These are phyloP conservation scores for Hericium alpestre DNA, from an alignment of 768 basidiomycete genomes.

Conservation along the genomic window DNA sequence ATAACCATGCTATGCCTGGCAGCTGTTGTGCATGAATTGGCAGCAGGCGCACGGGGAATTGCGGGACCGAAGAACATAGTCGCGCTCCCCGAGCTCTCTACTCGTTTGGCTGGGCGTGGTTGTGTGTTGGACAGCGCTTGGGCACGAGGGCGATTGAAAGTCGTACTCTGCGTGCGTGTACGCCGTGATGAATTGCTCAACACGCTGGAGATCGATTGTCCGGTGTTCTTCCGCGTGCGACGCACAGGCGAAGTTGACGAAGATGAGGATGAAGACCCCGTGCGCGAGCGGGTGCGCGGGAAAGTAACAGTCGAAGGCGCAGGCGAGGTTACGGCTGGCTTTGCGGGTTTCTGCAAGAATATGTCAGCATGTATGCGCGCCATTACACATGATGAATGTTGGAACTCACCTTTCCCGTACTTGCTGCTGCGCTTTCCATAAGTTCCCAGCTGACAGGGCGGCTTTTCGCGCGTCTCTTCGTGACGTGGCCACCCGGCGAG, in stretches of 20 bases:
- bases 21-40: neutral
- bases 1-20: slow-evolving; percentile 6
- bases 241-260: slow-evolving; percentile 7
- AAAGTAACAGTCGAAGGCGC: slow-evolving; percentile 11
- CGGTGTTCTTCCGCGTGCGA: slow-evolving; percentile 11
- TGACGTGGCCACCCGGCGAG: slow-evolving; percentile 69
- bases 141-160: slow-evolving; percentile 8
- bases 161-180: slow-evolving; percentile 5
- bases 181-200: slow-evolving; percentile 1
- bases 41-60: slow-evolving; percentile 5
- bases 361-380: neutral
- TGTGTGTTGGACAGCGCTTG: slow-evolving; percentile 7
- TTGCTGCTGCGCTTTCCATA: slow-evolving; percentile 24
- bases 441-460: slow-evolving; percentile 58
- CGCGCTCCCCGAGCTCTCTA: slow-evolving; percentile 10
- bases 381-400: slow-evolving; percentile 7
- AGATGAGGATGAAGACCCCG: slow-evolving; percentile 7
- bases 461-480: slow-evolving; percentile 64
- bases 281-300: slow-evolving; percentile 7
- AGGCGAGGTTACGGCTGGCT: neutral
- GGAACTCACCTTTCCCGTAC: slow-evolving; percentile 13
- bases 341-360: too few relatives aligned
- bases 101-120: neutral
- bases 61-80: slow-evolving; percentile 13
- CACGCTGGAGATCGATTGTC: slow-evolving; percentile 4